Conservation (phyloP, 2,329 filamentous ascomycete genomes). For the Xylariaceae sp. region DNA sequence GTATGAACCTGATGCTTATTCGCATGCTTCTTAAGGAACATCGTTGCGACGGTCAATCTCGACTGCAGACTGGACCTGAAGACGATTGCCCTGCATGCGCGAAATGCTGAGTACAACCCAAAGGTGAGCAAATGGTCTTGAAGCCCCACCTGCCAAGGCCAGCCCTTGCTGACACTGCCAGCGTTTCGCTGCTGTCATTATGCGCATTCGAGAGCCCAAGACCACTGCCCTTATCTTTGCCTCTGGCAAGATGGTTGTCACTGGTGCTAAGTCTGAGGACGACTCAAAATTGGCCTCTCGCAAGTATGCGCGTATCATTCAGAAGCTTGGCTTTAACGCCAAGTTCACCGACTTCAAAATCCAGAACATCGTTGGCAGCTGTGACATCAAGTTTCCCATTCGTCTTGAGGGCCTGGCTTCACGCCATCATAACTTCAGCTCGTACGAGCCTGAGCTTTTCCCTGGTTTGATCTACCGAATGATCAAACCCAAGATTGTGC, state of each 20-base stretch:
- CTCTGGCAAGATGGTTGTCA: conserved; percentile 99
- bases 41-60: conserved; percentile 97
- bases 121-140: conserved; percentile 62
- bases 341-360: conserved; percentile 99
- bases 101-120: conserved; percentile 97
- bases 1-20: conserved; percentile 49
- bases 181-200: conserved; percentile 99
- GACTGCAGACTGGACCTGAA: conserved; percentile 96
- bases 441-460: conserved; percentile 97
- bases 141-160: conserved; percentile 8
- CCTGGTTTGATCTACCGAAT: conserved; percentile 99
- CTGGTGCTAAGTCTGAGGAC: conserved; percentile 95
- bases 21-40: conserved; percentile 69
- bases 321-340: conserved; percentile 98
- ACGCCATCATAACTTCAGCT: conserved; percentile 98
- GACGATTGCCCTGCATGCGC: conserved; percentile 96
- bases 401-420: conserved; percentile 92
- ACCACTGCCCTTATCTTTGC: conserved; percentile 98
- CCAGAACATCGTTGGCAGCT: conserved; percentile 97
- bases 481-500: conserved; percentile 99
- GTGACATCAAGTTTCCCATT: conserved; percentile 99
- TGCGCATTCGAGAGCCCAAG: conserved; percentile 99
- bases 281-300: conserved; percentile 94
- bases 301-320: conserved; percentile 98
- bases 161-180: conserved; percentile 34